phyloP scores from a whole-genome alignment of 1,284 basidiomycete genomes.

The Ustilago xerochloae region DNA sequence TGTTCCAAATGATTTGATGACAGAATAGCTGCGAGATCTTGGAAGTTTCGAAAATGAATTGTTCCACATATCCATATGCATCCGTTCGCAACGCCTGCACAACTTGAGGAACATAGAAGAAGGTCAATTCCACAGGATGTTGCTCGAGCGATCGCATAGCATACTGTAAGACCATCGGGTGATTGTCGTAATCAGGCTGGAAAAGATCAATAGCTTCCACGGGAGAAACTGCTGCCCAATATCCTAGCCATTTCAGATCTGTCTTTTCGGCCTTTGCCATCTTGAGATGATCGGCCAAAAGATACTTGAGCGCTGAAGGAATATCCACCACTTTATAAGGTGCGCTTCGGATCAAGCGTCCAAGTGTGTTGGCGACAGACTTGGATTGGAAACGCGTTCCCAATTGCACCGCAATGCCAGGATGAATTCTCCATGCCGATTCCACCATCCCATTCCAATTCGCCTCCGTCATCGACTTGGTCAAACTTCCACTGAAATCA shows the following conservation, averaged over 20 bases:
- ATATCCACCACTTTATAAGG: conserved; percentile 79
- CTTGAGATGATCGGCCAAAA: conserved; percentile 86
- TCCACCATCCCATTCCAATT: conserved; percentile 78
- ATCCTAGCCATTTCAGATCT: conserved; percentile 77
- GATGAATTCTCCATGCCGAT: conserved; percentile 84
- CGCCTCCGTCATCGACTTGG: conserved; percentile 73
- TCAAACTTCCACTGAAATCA: conserved; percentile 48
- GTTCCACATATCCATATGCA: conserved; percentile 82
- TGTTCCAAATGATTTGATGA: conserved; percentile 99
- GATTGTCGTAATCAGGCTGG: conserved; percentile 72
- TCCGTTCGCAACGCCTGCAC: conserved; percentile 92
- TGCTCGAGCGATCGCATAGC: conserved; percentile 94
- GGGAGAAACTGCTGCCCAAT: conserved; percentile 91
- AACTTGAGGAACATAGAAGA: conserved; percentile 99
- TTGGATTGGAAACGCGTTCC: conserved; percentile 84
- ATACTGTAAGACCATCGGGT: conserved; percentile 91
- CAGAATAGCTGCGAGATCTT: conserved; percentile 98
- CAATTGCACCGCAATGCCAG: conserved; percentile 84
- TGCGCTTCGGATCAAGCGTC: conserved; percentile 78
- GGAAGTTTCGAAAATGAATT: conserved; percentile 96
- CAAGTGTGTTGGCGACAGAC: conserved; percentile 77
- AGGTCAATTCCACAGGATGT: conserved; percentile 92
- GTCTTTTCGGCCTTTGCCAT: conserved; percentile 70
- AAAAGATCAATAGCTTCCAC: conserved; percentile 70
- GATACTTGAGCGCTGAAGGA: conserved; percentile 81